Conservation (phyloP, 2,329 filamentous ascomycete species). For the Fusarium protoensiforme region DNA sequence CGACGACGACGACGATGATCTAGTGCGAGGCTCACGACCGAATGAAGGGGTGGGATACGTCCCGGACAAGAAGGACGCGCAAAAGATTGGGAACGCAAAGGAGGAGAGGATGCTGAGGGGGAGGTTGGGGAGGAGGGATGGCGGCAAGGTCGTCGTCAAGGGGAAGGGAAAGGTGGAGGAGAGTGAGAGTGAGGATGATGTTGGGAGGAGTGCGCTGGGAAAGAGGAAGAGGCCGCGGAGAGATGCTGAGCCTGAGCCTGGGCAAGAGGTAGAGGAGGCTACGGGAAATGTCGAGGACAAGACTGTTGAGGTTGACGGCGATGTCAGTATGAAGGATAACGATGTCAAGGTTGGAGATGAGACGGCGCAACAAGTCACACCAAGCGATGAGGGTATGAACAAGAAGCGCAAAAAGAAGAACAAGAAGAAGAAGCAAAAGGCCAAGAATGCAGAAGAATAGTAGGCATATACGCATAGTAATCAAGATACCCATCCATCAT, state of each 20-base stretch:
- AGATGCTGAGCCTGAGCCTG: slow-evolving; percentile 15
- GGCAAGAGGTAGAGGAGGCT: background rate
- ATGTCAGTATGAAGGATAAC: slow-evolving; percentile 37
- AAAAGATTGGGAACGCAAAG: slow-evolving; percentile 37
- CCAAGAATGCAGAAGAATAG: slow-evolving; percentile 19
- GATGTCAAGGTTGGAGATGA: slow-evolving; percentile 25
- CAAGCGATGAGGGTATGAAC: slow-evolving; percentile 1
- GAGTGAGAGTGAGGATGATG: slow-evolving; percentile 51
- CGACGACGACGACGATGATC: slow-evolving; percentile 43
- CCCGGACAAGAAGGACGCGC: slow-evolving; percentile 37
- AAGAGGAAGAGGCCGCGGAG: slow-evolving; percentile 49
- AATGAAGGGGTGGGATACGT: slow-evolving; percentile 58
- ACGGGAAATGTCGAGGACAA: background rate
- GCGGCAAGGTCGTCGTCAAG: slow-evolving; percentile 13
- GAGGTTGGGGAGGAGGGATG: slow-evolving; percentile 45
- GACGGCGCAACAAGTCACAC: background rate
- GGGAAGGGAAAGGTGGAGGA: slow-evolving; percentile 33
- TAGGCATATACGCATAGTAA: slow-evolving; percentile 7
- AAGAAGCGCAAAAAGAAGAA: slow-evolving; percentile 41
- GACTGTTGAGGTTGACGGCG: slow-evolving; percentile 16
- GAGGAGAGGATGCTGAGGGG: slow-evolving; percentile 48
- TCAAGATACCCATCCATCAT: slow-evolving; percentile 23
- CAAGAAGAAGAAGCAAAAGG: slow-evolving; percentile 45
- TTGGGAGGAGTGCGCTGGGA: slow-evolving; percentile 52
- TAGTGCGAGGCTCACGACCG: slow-evolving; percentile 36